phyloP scores from a whole-genome alignment of 2,329 filamentous ascomycete genomes.

The Aspergillus vadensis region DNA sequence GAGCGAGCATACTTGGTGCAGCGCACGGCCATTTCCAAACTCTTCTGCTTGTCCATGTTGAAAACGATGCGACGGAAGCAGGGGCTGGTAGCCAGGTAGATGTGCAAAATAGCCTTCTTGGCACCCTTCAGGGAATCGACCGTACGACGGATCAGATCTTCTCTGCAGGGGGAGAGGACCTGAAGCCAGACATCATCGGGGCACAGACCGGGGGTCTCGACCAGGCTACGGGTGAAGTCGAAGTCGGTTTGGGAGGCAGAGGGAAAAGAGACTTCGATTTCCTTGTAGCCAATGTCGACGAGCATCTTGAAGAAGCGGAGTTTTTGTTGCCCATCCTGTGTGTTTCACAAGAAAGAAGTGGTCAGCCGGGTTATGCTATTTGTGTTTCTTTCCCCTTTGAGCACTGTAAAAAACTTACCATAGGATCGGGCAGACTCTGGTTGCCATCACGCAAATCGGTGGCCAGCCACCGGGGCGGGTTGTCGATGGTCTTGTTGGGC shows the following conservation, averaged over 20 bases:
- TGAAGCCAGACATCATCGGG: slow-evolving; percentile 91
- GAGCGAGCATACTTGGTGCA: slow-evolving; percentile 85
- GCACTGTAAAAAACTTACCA: slow-evolving; percentile 59
- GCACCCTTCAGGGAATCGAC: slow-evolving; percentile 85
- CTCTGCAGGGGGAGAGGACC: slow-evolving; percentile 86
- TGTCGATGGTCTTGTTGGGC: slow-evolving; percentile 79
- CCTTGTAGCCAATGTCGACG: slow-evolving; percentile 88
- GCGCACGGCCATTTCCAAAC: slow-evolving; percentile 75
- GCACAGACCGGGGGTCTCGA: slow-evolving; percentile 79
- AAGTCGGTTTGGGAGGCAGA: slow-evolving; percentile 94
- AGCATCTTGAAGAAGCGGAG: slow-evolving; percentile 95
- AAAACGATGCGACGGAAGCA: slow-evolving; percentile 95
- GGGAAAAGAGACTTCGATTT: slow-evolving; percentile 95
- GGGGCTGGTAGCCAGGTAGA: slow-evolving; percentile 93
- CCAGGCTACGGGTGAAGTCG: slow-evolving; percentile 84
- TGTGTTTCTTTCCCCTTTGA: background rate
- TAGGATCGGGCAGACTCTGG: slow-evolving; percentile 88
- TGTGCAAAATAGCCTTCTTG: slow-evolving; percentile 92
- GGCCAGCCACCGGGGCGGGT: slow-evolving; percentile 86
- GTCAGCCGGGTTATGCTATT: too few species aligned
- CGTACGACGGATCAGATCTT: slow-evolving; percentile 85
- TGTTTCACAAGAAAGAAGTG: background rate
- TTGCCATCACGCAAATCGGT: slow-evolving; percentile 91
- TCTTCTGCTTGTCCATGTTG: slow-evolving; percentile 79
- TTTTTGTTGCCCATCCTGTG: slow-evolving; percentile 88